Percentiles rank a stretch among this genome's conserved stretches.
These are phyloP conservation scores for Crithidia mellificae DNA, from an alignment of 208 protist species.

Conservation along the genomic window DNA sequence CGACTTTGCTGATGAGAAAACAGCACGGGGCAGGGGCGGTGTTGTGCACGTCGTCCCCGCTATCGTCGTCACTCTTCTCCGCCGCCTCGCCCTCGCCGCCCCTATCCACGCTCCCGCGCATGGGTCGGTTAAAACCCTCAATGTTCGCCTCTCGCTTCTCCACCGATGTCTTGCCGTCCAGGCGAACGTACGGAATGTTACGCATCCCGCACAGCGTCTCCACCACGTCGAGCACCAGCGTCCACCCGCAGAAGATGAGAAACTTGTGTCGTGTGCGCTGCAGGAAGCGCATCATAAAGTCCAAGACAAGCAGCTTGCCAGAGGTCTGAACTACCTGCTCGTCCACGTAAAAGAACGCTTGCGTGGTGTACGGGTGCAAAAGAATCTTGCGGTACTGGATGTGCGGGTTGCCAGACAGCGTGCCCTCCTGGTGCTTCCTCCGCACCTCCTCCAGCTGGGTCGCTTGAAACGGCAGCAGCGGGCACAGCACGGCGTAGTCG, in stretches of 20 bases:
- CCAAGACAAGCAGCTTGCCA: conserved; percentile 84
- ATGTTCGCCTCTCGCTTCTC: conserved; percentile 81
- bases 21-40: conserved; percentile 32
- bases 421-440: conserved; percentile 18
- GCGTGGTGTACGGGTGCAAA: conserved; percentile 88
- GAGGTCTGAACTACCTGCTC: conserved; percentile 64
- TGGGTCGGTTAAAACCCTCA: conserved; percentile 66
- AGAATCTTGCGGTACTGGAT: conserved; percentile 68
- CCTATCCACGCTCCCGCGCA: background rate
- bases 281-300: conserved; percentile 84
- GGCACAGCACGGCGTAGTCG: conserved; percentile 49
- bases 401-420: conserved; percentile 41
- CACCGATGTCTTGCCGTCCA: conserved; percentile 67
- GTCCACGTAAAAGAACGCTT: conserved; percentile 58
- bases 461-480: conserved; percentile 47
- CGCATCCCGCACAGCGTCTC: conserved; percentile 62
- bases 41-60: background rate
- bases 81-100: background rate
- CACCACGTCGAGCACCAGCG: conserved; percentile 72
- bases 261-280: conserved; percentile 76
- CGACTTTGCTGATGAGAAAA: conserved; percentile 95
- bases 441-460: conserved; percentile 33
- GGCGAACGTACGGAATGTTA: conserved; percentile 52
- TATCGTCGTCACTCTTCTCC: background rate
- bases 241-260: conserved; percentile 96